Evolutionary conservation across 345 rosid species (phyloP), one percentile per base, ranked within the genome.

Genomic region (Acer campestre): DNA sequence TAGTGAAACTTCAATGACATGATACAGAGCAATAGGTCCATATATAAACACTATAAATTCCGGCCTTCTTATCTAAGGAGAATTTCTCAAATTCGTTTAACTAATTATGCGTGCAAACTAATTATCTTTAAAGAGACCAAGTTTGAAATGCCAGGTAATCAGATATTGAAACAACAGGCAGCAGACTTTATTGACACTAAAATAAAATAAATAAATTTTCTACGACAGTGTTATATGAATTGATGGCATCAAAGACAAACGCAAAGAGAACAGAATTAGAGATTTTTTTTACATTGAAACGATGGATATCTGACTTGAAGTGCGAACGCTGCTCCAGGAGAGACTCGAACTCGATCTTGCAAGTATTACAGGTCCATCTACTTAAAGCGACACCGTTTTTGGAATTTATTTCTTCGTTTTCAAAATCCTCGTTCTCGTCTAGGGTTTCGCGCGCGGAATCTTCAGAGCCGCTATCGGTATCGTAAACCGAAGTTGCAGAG

Each of bases 321-420:
- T 95, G 98, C 20, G 86, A 84, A 76, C 98, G 98, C 82, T 95
- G 98, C 68, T 92, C 95, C 70, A 75, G 90, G 63, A 92, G 98
- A 67, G 94, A 94, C 22, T 87, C 88, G 83, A 96, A 94, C 81
- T 90, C 99, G 35, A 84, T 87, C 85, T 84, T 83, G 85, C 99
- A 96, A 70, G 90, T 90, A 76, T 92, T 89, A 86, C 99, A 96
- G 27, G 98, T 96, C 97, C 94, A 96, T 80, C 98, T 83, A 59
- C 83, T 82, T 55, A 87, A 64, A 73, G 67, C 73, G 23, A 71
- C 82, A 51, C 75, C 89, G 68, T 71, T 81, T 56, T 62, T 82
- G 53, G 82, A 64, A 78, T 22, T 74, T 38, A 67, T 80, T 46
- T 80, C 85, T 63, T 86, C 91, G 55, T 75, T 73, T 4, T 66